Percentiles rank a stretch among this genome's conserved stretches.
These are phyloP conservation scores for Solanum commersonii DNA, from an alignment of 257 asterid species.

Conservation along the genomic window DNA sequence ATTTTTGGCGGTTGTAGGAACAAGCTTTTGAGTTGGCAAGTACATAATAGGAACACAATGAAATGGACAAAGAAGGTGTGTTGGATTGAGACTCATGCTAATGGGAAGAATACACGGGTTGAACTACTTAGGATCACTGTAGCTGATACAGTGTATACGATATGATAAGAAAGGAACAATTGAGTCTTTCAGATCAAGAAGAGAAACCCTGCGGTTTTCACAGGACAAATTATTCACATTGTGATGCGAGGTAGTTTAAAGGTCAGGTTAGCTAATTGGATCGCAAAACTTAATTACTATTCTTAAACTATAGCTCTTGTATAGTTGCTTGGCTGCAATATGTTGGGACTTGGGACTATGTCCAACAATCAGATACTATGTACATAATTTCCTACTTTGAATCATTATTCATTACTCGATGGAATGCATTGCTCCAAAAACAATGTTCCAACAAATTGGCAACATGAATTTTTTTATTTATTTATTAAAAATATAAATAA, in stretches of 20 bases:
- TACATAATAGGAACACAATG: neutral
- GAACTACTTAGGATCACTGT: too few species aligned
- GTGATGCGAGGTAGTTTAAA: too few species aligned
- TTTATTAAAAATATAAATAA: neutral
- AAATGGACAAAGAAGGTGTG: neutral
- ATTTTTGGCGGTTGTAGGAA: too few species aligned
- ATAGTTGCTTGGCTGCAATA: neutral
- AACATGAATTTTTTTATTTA: too few species aligned
- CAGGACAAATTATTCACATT: neutral
- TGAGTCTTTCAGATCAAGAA: neutral
- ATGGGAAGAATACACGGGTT: neutral
- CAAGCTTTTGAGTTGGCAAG: neutral
- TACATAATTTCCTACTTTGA: neutral
- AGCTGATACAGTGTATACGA: rapidly evolving
- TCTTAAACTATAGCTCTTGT: too few species aligned
- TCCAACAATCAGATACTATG: too few species aligned
- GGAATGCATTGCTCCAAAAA: neutral
- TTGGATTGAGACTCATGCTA: neutral
- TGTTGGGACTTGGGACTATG: neutral
- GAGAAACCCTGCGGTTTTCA: rapidly evolving
- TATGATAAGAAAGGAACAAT: neutral
- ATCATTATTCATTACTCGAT: neutral
- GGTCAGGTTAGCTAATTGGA: rapidly evolving
- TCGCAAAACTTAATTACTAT: neutral
- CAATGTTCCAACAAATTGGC: neutral